Percentiles rank a stretch among this genome's conserved stretches.
phyloP scores from a whole-genome alignment of 2,329 filamentous ascomycete species.

The Cordyceps cicadae region DNA sequence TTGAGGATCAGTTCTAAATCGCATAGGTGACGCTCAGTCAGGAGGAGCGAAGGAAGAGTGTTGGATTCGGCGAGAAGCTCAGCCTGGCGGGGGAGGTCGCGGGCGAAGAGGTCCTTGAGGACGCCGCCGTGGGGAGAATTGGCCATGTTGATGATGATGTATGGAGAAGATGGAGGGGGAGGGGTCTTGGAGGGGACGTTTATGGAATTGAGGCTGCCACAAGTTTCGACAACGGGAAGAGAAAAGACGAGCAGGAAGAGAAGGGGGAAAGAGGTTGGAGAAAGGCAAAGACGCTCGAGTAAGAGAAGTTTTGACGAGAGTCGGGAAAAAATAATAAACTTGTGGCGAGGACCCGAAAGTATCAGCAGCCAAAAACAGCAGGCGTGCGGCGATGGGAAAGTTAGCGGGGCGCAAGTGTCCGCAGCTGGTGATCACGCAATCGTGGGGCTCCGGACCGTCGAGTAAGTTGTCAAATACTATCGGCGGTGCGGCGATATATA shows the following conservation, averaged over 20 bases:
- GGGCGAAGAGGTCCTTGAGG: slow-evolving; percentile 95
- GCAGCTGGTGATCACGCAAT: slow-evolving; percentile 23
- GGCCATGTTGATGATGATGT: slow-evolving; percentile 44
- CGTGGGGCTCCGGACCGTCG: slow-evolving; percentile 20
- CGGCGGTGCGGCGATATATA: neutral
- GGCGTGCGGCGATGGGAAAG: slow-evolving; percentile 8
- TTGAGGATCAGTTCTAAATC: slow-evolving; percentile 96
- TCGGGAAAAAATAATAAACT: slow-evolving; percentile 6
- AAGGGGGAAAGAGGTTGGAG: slow-evolving; percentile 6
- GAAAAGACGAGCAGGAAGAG: neutral
- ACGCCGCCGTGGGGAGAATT: slow-evolving; percentile 78
- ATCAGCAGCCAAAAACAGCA: slow-evolving; percentile 11
- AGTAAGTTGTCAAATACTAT: neutral
- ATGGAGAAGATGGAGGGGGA: slow-evolving; percentile 5
- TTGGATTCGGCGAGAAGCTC: slow-evolving; percentile 80
- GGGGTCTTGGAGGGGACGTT: neutral
- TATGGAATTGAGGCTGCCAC: neutral
- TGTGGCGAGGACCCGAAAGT: slow-evolving; percentile 9
- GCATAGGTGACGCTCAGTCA: slow-evolving; percentile 92
- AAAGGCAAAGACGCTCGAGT: neutral
- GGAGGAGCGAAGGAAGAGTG: slow-evolving; percentile 70
- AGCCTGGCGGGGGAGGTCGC: slow-evolving; percentile 75
- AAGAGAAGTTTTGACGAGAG: neutral
- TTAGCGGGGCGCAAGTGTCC: neutral
- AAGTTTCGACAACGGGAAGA: neutral